These are phyloP conservation scores for Lumnitzera racemosa DNA, from an alignment of 345 rosid species.

Conservation along the genomic window DNA sequence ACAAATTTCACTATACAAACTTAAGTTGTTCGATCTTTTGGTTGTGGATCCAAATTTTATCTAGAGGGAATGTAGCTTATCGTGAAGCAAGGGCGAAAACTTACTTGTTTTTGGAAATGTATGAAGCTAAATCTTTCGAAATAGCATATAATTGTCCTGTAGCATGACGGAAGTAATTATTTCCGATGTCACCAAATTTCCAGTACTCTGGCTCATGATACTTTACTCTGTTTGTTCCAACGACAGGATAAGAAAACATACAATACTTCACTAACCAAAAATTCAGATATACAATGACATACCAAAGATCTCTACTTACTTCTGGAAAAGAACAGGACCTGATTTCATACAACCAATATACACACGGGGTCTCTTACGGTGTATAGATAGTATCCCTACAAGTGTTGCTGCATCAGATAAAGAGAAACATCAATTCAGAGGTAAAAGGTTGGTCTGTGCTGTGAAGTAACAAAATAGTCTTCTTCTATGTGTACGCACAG, in stretches of 20 bases:
- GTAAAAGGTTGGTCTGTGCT: too few relatives aligned
- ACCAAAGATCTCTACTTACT: conserved; percentile 33
- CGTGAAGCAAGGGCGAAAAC: conserved; percentile 8
- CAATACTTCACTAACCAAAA: background rate
- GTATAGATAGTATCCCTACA: conserved; percentile 38
- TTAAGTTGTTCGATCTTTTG: too few relatives aligned
- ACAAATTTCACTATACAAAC: too few relatives aligned
- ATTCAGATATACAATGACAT: background rate
- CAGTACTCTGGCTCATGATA: conserved; percentile 89
- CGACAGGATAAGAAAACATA: conserved; percentile 2
- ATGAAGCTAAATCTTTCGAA: conserved; percentile 72
- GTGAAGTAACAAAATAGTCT: too few relatives aligned
- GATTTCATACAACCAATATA: conserved; percentile 97
- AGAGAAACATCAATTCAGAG: too few relatives aligned
- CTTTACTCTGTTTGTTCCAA: conserved; percentile 53
- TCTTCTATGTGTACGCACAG: too few relatives aligned
- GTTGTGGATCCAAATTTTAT: background rate
- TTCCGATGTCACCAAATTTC: conserved; percentile 77
- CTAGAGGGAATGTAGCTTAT: background rate
- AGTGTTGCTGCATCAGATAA: conserved; percentile 40
- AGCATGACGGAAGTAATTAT: conserved; percentile 84
- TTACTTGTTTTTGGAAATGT: conserved; percentile 68
- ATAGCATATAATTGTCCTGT: conserved; percentile 89
- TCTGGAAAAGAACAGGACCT: conserved; percentile 76
- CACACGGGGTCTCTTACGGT: conserved; percentile 46